Conservation (phyloP, 495 filamentous ascomycete species). For the Lineolata rhizophorae region DNA sequence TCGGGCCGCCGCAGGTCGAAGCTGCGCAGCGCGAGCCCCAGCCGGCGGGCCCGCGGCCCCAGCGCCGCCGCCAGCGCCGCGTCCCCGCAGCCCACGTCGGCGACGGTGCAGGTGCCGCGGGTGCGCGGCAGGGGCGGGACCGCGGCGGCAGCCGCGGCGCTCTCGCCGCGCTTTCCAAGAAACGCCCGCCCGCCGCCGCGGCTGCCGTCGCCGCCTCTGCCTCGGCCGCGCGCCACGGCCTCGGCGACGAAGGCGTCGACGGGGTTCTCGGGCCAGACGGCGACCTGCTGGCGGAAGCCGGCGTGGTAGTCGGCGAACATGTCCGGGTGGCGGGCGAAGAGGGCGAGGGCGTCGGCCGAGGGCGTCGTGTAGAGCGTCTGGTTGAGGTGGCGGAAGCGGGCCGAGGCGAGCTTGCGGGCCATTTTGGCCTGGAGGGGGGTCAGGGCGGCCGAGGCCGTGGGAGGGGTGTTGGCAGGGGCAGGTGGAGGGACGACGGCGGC, state of each 20-base stretch:
- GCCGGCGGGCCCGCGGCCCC: slow-evolving; percentile 27
- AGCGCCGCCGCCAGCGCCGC: slow-evolving; percentile 42
- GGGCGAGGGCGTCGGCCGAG: slow-evolving; percentile 49
- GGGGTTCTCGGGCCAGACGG: slow-evolving; percentile 88
- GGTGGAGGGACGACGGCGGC: no score
- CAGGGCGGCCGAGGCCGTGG: no score
- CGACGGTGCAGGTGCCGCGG: slow-evolving; percentile 45
- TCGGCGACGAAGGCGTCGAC: slow-evolving; percentile 58
- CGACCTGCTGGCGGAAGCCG: slow-evolving; percentile 85
- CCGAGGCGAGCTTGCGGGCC: slow-evolving; percentile 77
- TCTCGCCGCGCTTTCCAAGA: slow-evolving; percentile 1
- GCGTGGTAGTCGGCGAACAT: slow-evolving; percentile 89
- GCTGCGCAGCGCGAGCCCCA: slow-evolving; percentile 43
- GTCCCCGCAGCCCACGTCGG: slow-evolving; percentile 69
- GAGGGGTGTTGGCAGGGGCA: no score
- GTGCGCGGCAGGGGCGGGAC: slow-evolving; percentile 21
- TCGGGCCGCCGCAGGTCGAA: slow-evolving; percentile 40
- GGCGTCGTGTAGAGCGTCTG: slow-evolving; percentile 86
- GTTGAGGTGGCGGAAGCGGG: slow-evolving; percentile 93
- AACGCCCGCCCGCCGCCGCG: slow-evolving; percentile 1
- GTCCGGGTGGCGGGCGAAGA: slow-evolving; percentile 64
- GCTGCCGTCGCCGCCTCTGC: slow-evolving; percentile 8
- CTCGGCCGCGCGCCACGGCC: slow-evolving; percentile 34
- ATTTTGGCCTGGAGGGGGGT: slow-evolving; percentile 85
- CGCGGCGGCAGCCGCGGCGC: slow-evolving; percentile 7